These are phyloP conservation scores for Colletotrichum tofieldiae DNA, from an alignment of 2,329 filamentous ascomycete genomes.

Conservation along the genomic window DNA sequence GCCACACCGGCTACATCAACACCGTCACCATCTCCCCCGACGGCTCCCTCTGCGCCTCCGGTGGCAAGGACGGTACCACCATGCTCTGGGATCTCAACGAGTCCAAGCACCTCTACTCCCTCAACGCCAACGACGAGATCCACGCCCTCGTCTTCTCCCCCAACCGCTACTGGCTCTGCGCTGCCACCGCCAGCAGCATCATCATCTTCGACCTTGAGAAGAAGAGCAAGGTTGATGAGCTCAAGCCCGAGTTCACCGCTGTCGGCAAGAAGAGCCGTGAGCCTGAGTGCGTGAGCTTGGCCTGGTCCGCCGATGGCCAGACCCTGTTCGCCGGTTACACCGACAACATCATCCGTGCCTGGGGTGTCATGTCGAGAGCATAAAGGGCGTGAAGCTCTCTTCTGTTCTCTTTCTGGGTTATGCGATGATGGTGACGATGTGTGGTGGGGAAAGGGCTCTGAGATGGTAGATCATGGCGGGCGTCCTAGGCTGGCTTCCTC, in stretches of 20 bases:
- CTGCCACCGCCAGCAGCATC: constrained; percentile 96
- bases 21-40: constrained; percentile 99
- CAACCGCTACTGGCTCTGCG: constrained; percentile 99
- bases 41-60: constrained; percentile 98
- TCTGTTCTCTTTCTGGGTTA: constrained; percentile 42
- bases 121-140: constrained; percentile 99
- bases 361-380: constrained; percentile 97
- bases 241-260: constrained; percentile 97
- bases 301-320: constrained; percentile 98
- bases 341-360: constrained; percentile 98
- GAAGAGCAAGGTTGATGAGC: constrained; percentile 99
- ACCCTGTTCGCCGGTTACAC: constrained; percentile 99
- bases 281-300: constrained; percentile 97
- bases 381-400: constrained; percentile 60
- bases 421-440: constrained; percentile 41
- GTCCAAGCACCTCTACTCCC: constrained; percentile 99
- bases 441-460: constrained; percentile 41
- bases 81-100: constrained; percentile 99
- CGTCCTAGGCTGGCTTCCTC: constrained; percentile 64
- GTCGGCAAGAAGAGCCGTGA: constrained; percentile 99
- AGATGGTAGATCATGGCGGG: constrained; percentile 62
- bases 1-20: constrained; percentile 99
- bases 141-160: constrained; percentile 99
- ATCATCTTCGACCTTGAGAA: constrained; percentile 99
- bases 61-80: constrained; percentile 99